These are phyloP conservation scores for Rhizopogon sp. DNA, from an alignment of 768 basidiomycete species.

Conservation along the genomic window DNA sequence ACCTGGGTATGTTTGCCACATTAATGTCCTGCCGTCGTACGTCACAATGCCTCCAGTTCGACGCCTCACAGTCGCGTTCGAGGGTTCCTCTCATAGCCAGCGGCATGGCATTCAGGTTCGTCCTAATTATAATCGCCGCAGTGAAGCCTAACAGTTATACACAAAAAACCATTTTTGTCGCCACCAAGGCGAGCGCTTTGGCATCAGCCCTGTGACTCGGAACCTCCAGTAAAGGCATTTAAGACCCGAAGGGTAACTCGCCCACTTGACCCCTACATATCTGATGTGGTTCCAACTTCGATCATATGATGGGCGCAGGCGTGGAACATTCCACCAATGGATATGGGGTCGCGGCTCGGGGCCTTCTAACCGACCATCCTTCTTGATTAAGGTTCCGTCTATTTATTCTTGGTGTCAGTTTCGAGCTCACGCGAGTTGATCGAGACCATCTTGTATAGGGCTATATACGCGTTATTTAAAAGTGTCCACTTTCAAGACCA, in stretches of 20 bases:
- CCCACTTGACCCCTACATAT: background rate
- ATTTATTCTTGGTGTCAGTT: background rate
- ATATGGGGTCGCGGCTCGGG: constrained; percentile 1
- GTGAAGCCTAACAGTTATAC: constrained; percentile 1
- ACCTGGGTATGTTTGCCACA: constrained; percentile 37
- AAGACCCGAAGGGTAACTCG: constrained; percentile 9
- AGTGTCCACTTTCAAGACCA: background rate
- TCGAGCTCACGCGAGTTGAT: background rate
- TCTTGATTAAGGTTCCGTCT: background rate
- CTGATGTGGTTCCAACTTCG: background rate
- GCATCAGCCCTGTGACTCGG: background rate
- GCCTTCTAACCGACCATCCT: background rate
- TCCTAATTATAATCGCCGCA: constrained; percentile 6
- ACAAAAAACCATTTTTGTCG: constrained; percentile 5
- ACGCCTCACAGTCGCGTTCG: constrained; percentile 2
- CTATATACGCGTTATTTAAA: background rate
- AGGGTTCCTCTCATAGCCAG: background rate
- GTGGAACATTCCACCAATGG: constrained; percentile 23
- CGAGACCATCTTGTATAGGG: background rate
- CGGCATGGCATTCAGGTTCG: background rate
- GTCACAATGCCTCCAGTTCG: background rate
- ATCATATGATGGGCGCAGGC: background rate
- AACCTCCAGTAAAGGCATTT: constrained; percentile 2
- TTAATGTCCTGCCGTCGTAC: constrained; percentile 3
- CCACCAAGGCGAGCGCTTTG: background rate